These are phyloP conservation scores for Crepidotus variabilis DNA, from an alignment of 768 basidiomycete genomes.

Conservation along the genomic window DNA sequence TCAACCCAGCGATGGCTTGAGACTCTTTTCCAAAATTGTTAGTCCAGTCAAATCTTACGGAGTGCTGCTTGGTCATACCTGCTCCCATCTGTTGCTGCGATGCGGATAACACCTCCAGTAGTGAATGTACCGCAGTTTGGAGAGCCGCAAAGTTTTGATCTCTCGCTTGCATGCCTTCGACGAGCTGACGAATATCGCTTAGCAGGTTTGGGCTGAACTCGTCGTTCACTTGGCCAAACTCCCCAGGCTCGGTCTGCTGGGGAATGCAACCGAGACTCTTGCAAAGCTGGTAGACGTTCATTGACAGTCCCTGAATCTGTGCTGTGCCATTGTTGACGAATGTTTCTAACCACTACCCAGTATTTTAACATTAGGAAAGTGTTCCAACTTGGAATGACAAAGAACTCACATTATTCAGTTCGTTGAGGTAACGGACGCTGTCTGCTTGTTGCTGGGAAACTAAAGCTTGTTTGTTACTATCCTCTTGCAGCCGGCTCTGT, in stretches of 20 bases:
- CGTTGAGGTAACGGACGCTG: conserved; percentile 73
- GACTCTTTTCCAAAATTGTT: conserved; percentile 35
- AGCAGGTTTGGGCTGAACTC: conserved; percentile 21
- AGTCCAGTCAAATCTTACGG: conserved; percentile 1
- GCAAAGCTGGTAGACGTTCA: conserved; percentile 58
- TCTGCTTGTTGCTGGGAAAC: conserved; percentile 68
- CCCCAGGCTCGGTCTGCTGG: neutral
- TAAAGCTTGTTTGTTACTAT: conserved; percentile 41
- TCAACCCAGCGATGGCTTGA: conserved; percentile 53
- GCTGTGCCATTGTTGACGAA: conserved; percentile 77
- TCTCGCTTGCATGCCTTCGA: conserved; percentile 27
- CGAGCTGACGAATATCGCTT: conserved; percentile 33
- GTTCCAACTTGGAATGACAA: neutral
- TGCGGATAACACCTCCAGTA: conserved; percentile 26
- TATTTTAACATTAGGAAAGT: conserved; percentile 4
- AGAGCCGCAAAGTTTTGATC: conserved; percentile 34
- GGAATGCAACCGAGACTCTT: conserved; percentile 41
- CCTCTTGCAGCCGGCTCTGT: conserved; percentile 43
- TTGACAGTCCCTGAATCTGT: conserved; percentile 62
- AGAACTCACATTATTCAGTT: conserved; percentile 59
- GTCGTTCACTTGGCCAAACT: neutral
- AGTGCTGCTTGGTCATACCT: conserved; percentile 13
- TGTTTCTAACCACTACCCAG: conserved; percentile 73
- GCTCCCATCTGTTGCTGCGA: conserved; percentile 19
- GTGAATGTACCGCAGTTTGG: conserved; percentile 35